A percentile compares a stretch with the other conserved stretches of the same genome.
phyloP scores from a whole-genome alignment of 2,329 filamentous ascomycete species.

The Colletotrichum sp. region DNA sequence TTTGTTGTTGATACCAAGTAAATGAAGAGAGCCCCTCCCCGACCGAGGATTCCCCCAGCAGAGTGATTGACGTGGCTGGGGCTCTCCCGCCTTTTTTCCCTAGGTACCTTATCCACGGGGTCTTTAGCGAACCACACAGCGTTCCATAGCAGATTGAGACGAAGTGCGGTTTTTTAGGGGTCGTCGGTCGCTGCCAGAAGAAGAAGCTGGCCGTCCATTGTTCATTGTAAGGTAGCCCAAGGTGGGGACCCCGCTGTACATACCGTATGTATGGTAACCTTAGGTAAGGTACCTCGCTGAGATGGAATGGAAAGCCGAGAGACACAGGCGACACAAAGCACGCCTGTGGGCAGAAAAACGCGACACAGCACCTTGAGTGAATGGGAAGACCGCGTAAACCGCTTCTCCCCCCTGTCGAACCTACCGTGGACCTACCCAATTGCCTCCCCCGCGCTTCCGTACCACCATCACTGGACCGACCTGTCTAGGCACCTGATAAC shows the following conservation, averaged over 20 bases:
- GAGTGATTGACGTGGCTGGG: background rate
- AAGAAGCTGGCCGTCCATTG: background rate
- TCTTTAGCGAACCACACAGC: background rate
- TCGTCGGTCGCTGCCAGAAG: background rate
- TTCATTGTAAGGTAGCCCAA: background rate
- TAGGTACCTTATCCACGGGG: background rate
- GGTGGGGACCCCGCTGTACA: slow-evolving; percentile 4
- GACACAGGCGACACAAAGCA: background rate
- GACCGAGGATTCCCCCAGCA: background rate
- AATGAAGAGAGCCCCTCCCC: background rate
- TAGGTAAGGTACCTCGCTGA: background rate
- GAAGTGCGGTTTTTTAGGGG: background rate
- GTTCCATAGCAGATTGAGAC: background rate
- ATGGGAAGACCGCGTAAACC: slow-evolving; percentile 5
- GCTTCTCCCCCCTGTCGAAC: background rate
- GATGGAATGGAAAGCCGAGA: background rate
- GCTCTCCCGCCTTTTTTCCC: background rate
- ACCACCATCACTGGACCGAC: background rate
- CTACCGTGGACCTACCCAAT: background rate
- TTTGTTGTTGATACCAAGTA: background rate
- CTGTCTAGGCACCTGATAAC: background rate
- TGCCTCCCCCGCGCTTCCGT: background rate
- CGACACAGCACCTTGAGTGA: background rate
- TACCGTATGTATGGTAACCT: background rate
- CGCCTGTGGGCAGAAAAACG: background rate